These are phyloP conservation scores for Tarenaya hassleriana DNA, from an alignment of 345 rosid species.

Conservation along the genomic window DNA sequence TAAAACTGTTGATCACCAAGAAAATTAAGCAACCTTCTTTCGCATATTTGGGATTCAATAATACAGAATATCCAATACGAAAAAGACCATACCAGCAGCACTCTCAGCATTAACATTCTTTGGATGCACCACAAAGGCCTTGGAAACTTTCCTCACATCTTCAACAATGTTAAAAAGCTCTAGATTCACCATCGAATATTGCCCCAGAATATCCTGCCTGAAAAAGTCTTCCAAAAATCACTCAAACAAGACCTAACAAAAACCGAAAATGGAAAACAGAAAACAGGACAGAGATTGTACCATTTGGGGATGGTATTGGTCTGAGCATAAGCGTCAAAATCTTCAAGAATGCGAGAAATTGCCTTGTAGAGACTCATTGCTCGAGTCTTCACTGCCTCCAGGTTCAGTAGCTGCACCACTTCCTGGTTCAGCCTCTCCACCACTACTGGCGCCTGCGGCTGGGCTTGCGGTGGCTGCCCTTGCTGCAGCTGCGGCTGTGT, in stretches of 20 bases:
- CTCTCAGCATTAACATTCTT: conserved; percentile 85
- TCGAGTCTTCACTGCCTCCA: conserved; percentile 73
- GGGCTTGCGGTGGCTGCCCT: neutral
- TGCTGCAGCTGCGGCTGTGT: neutral
- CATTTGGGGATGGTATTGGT: conserved; percentile 85
- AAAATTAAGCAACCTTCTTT: conserved; percentile 10
- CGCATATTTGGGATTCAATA: neutral
- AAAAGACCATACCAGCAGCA: conserved; percentile 51
- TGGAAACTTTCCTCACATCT: conserved; percentile 72
- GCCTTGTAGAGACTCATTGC: conserved; percentile 73
- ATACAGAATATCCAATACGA: neutral
- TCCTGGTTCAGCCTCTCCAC: conserved; percentile 66
- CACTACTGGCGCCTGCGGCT: conserved; percentile 18
- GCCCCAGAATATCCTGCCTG: conserved; percentile 91
- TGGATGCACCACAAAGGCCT: conserved; percentile 78
- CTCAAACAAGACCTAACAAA: conserved; percentile 11
- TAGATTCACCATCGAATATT: conserved; percentile 86
- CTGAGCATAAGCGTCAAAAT: conserved; percentile 61
- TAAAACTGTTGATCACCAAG: conserved; percentile 45
- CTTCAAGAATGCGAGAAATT: conserved; percentile 86
- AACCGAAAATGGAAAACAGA: neutral
- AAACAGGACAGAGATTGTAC: conserved; percentile 22
- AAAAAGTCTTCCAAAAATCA: conserved; percentile 10
- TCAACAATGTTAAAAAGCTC: conserved; percentile 91
- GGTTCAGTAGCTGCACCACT: conserved; percentile 60